phyloP scores from a whole-genome alignment of 371 early-diverging fungal genomes.

The Mycotypha africana region DNA sequence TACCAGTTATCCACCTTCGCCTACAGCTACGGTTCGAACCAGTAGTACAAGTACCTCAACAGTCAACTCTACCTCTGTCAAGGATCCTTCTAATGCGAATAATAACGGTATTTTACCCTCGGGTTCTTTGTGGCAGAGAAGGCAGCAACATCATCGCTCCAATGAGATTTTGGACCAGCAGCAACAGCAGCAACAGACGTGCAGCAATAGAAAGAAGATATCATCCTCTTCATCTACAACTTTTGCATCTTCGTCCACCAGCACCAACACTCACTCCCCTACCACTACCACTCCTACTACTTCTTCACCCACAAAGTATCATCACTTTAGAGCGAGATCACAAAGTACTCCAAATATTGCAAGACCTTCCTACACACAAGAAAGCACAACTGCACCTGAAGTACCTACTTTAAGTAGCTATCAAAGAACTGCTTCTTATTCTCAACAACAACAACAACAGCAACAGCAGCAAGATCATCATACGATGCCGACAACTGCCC shows the following conservation, averaged over 20 bases:
- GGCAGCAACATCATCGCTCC: slow-evolving; percentile 7
- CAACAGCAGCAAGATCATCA: too few relatives aligned
- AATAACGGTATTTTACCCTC: slow-evolving; percentile 9
- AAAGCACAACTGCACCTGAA: neutral
- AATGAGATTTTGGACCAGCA: neutral
- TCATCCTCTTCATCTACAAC: too few relatives aligned
- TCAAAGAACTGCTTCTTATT: too few relatives aligned
- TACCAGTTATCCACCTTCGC: slow-evolving; percentile 41
- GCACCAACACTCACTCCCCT: too few relatives aligned
- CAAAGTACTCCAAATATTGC: slow-evolving; percentile 63
- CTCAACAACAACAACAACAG: too few relatives aligned
- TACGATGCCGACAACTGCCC: neutral
- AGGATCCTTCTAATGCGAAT: too few relatives aligned
- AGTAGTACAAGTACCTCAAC: slow-evolving; percentile 8
- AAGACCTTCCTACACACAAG: slow-evolving; percentile 6
- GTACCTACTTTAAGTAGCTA: too few relatives aligned
- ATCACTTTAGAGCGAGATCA: slow-evolving; percentile 45
- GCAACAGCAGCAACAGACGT: neutral
- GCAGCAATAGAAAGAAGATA: neutral
- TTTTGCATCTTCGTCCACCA: too few relatives aligned
- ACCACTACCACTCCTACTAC: too few relatives aligned
- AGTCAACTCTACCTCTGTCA: neutral
- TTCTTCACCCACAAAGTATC: neutral
- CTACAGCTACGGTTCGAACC: slow-evolving; percentile 15
- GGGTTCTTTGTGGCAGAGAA: slow-evolving; percentile 18